Evolutionary conservation across 495 filamentous ascomycete species (phyloP), one percentile per base, ranked within the genome.

Genomic region (Neurospora pannonica): DNA sequence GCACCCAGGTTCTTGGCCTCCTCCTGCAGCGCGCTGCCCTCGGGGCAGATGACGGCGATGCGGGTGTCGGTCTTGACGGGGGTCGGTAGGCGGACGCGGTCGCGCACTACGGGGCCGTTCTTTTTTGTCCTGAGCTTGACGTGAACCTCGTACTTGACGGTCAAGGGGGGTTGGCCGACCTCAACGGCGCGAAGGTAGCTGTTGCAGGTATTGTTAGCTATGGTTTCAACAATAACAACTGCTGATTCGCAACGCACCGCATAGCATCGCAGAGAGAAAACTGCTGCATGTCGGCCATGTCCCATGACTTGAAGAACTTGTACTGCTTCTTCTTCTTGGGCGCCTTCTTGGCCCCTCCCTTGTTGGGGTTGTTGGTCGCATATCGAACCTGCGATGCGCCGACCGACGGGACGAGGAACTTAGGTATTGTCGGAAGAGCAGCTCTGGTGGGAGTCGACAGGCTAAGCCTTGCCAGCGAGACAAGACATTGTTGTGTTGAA

Each of bases 161-260:
- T 82, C 1, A 88, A 84, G 19, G 92, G 92, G 38, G 91, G 88
- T 31, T 86, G 89, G 76, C 96, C 96, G 75, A 98, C 96, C 87
- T 99, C 96, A 74, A 91, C 89, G 43, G 96, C 96, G 72, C 93
- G 92, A 77, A 98, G 88, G 78, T 97, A 97, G 78, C 94, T 97
- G 71, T 77, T 15, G 3, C 37, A 76, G 40, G 31, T 13, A 21
- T n/a, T 28, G 15, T 10, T 0, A 34, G 39, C 17, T 54, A 4
- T 8, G 19, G 2, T 13, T 19, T 19, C 5, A 13, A 48, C 8
- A 21, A 19, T 5, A 21, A n/a, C 19, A 9, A 10, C 40, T 4
- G 43, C n/a, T 46, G n/a, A 48, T 48, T 54, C 21, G 46, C 5
- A 31, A 77, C 88, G 69, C 88, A 95, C 93, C 95, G 89, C 90